Conservation (phyloP, 192 early-diverging fungal genomes). For the Linnemannia schmuckeri region DNA sequence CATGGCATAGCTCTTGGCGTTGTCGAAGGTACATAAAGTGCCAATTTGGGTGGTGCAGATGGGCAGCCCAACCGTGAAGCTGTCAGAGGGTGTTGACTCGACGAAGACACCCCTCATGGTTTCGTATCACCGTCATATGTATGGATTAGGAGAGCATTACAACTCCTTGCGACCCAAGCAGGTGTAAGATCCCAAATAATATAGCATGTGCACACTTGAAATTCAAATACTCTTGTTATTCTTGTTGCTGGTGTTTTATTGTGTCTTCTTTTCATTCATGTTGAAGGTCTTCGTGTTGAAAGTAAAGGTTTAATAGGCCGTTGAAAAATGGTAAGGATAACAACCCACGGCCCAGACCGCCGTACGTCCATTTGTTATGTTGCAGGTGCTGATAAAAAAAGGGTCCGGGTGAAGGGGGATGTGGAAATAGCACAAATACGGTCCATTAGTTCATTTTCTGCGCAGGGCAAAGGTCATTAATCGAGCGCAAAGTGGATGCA, state of each 20-base stretch:
- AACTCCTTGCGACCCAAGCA: conserved; percentile 72
- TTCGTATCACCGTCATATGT: conserved; percentile 91
- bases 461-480: no score
- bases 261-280: no score
- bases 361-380: not conserved
- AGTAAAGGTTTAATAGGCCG: not conserved
- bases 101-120: conserved; percentile 75
- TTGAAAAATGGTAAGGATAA: not conserved
- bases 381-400: not conserved
- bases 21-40: conserved; percentile 78
- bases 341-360: not conserved
- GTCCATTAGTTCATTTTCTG: no score
- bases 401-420: no score
- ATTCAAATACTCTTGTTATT: no score
- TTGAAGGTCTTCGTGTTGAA: not conserved
- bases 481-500: not conserved
- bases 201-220: no score
- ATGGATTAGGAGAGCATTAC: conserved; percentile 97
- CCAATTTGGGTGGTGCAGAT: conserved; percentile 92
- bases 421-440: no score
- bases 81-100: conserved; percentile 80
- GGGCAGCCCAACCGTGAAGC: conserved; percentile 79
- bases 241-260: no score
- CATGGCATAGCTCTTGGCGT: conserved; percentile 76
- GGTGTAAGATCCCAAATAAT: not conserved